Base-by-base conservation (phyloP, 768 basidiomycete genomes). In the Xerocomus spinulosus region DNA sequence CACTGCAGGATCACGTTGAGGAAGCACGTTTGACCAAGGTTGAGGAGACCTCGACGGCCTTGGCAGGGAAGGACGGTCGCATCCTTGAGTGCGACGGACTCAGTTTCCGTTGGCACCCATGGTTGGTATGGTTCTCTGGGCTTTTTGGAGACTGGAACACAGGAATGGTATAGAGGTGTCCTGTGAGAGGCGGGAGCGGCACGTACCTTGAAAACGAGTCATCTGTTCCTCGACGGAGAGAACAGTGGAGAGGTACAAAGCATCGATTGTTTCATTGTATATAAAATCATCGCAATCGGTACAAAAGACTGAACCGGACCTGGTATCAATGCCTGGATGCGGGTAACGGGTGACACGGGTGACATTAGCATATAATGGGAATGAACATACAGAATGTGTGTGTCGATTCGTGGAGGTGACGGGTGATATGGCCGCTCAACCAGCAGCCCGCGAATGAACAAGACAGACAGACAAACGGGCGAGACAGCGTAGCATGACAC, bases 11-110 rank as follows among this genome's bases (percentile, higher is more conserved):
- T 82, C 43, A 86, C 92, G 54, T 92, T 95, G 57, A 98, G 76
- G 70, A 92, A 97, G 61, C 95, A 98, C 0, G 93, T 97, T 64
- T 92, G 85, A 2, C 92, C 91, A 0, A 95, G 79, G 65, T 95
- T 94, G 35, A 92, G 70, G 3, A 95, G 73, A 0, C 92, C 92
- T 48, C 88, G 76, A n/a, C 88, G 81, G 43, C 83, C 90, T 90
- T 91, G 85, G 67, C 92, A 93, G 14, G 87, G 75, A 37, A 89
- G 69, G 9, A 73, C 43, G 7, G 69, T 68, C 5, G 77, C 67
- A 23, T 74, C 73, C 34, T 79, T 73, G 5, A 91, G 70, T 15
- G 74, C 70, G 9, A 65, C 53, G 1, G 55, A 48, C 26, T 80
- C 77, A 29, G 68, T 70, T 8, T 60, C 62, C 7, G 50, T 69